These are phyloP conservation scores for Glaciozyma antarctica DNA, from an alignment of 768 basidiomycete species.

Conservation along the genomic window DNA sequence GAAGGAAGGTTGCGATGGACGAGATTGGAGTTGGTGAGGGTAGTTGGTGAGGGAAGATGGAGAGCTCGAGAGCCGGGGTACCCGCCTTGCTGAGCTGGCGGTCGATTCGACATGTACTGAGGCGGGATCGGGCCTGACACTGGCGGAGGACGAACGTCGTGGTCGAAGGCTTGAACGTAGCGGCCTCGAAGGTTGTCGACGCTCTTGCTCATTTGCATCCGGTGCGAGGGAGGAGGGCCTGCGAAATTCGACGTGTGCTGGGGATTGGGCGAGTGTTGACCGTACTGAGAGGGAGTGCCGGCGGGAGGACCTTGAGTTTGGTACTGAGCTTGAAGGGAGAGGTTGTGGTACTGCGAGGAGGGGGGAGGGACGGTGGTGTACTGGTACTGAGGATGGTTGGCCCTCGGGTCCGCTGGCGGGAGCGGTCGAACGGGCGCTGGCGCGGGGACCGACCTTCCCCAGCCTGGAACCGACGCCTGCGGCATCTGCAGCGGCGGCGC, in stretches of 20 bases:
- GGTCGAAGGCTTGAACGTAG: slow-evolving; percentile 6
- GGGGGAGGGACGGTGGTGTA: slow-evolving; percentile 23
- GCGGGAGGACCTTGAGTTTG: background rate
- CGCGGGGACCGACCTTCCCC: background rate
- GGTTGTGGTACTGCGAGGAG: slow-evolving; percentile 27
- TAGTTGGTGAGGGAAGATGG: background rate
- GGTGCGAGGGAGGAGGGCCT: background rate
- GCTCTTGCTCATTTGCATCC: slow-evolving; percentile 8
- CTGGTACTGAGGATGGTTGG: slow-evolving; percentile 9
- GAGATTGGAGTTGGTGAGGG: background rate
- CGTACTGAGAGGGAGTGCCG: background rate
- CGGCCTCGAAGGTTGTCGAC: slow-evolving; percentile 25
- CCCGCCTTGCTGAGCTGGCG: background rate
- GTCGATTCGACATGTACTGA: background rate
- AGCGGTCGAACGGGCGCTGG: background rate
- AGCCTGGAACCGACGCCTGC: slow-evolving; percentile 9
- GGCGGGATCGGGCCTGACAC: slow-evolving; percentile 4
- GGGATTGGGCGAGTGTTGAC: background rate
- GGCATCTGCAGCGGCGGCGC: background rate
- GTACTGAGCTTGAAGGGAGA: slow-evolving; percentile 13
- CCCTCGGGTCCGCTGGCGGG: background rate
- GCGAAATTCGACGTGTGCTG: background rate
- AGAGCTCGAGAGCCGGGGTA: background rate
- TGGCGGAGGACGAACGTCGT: slow-evolving; percentile 4
- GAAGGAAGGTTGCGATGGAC: background rate